phyloP scores from a whole-genome alignment of 1,284 basidiomycete genomes.

The Meira miltonrushii region DNA sequence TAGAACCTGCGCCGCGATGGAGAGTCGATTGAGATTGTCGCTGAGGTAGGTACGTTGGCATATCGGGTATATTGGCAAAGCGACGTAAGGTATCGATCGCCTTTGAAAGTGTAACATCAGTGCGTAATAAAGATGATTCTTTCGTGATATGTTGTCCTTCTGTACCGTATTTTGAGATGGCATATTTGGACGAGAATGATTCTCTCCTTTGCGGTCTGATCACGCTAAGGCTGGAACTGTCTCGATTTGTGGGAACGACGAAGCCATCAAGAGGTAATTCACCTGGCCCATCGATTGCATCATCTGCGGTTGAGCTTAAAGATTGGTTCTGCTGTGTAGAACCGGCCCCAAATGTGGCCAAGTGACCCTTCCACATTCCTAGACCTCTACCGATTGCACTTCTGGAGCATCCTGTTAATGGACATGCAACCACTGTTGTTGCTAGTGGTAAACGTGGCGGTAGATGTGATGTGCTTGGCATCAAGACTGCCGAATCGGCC shows the following conservation, averaged over 20 bases:
- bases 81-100: constrained; percentile 30
- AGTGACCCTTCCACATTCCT: constrained; percentile 37
- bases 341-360: constrained; percentile 12
- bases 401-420: constrained; percentile 30
- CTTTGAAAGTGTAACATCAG: constrained; percentile 43
- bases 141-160: constrained; percentile 1
- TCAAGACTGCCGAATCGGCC: constrained; percentile 13
- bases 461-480: constrained; percentile 27
- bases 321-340: background rate
- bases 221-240: constrained; percentile 32
- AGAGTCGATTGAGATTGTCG: background rate
- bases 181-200: constrained; percentile 26
- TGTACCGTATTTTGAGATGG: constrained; percentile 21
- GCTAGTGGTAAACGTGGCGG: constrained; percentile 40
- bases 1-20: background rate
- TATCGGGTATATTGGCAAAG: constrained; percentile 10
- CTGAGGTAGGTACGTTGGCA: background rate
- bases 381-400: constrained; percentile 41
- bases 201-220: constrained; percentile 31
- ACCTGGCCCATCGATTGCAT: constrained; percentile 22
- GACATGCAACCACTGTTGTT: constrained; percentile 35
- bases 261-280: constrained; percentile 39
- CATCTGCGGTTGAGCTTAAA: background rate
- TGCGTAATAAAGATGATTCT: constrained; percentile 27
- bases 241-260: constrained; percentile 34